Base-by-base conservation (phyloP, 2,329 filamentous ascomycete species). In the Neospermospora avenae region DNA sequence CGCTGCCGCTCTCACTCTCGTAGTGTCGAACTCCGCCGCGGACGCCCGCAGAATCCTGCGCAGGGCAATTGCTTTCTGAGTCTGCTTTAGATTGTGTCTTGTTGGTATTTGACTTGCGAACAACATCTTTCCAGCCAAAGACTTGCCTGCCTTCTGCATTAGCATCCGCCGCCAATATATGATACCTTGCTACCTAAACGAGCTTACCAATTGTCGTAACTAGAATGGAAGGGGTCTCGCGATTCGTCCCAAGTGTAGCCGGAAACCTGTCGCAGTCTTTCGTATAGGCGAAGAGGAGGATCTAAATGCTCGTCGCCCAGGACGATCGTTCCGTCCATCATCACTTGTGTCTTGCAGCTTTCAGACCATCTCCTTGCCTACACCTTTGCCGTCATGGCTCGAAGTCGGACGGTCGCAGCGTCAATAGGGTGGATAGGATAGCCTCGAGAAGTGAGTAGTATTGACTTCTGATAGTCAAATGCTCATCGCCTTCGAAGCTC, bases 171-270 rank as follows among this genome's bases (percentile, higher is more conserved):
- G 24, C 48, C 10, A 37, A n/a, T 10, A n/a, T n/a, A 41, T n/a
- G 16, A 41, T 6, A 1, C n/a, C 39, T n/a, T 42, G 39, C n/a
- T 3, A n/a, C 14, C 5, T 13, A 22, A 8, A 5, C 1, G 8
- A 13, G 69, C 76, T 69, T 77, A 86, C 91, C 93, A 98, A 77
- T 93, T 92, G 74, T 96, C 91, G 75, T 96, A 97, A 69, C 87
- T 91, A 54, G 83, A 83, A 71, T 87, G 85, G 58, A 82, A 77
- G 11, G 84, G 83, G 25, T 75, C 74, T 59, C 71, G 73, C 14
- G 82, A 80, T 66, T 90, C 87, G 74, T 92, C 88, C 89, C 89
- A 93, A 6, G 82, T 84, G 72, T 91, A 92, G 56, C 88, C 89
- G 48, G 86, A 81, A 65, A 93, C 81, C 72, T 90, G 87, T 63